Percentiles rank a stretch among this genome's conserved stretches.
These are phyloP conservation scores for Globisporangium heterothallicum DNA, from an alignment of 352 stramenopile genomes.

Conservation along the genomic window DNA sequence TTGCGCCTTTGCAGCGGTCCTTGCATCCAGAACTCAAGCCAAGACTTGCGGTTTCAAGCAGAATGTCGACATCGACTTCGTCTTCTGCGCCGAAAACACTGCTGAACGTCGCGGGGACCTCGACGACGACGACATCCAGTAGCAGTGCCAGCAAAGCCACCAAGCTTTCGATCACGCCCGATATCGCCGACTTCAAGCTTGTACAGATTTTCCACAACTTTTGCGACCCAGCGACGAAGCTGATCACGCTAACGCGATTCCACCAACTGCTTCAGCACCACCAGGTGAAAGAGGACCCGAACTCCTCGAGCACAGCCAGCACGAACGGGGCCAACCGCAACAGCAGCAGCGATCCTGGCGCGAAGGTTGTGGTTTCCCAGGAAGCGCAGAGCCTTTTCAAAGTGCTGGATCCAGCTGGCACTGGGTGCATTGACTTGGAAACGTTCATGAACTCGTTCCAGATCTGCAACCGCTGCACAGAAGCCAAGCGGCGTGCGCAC, in stretches of 20 bases:
- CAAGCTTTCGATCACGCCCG: conserved; percentile 63
- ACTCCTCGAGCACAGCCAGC: background rate
- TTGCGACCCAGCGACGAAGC: conserved; percentile 54
- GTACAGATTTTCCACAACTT: conserved; percentile 83
- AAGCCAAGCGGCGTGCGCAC: conserved; percentile 63
- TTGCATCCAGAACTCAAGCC: conserved; percentile 38
- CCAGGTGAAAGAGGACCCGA: conserved; percentile 55
- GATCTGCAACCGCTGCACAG: conserved; percentile 83
- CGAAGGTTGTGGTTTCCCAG: conserved; percentile 15
- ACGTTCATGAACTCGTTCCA: conserved; percentile 84
- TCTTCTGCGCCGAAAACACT: conserved; percentile 4
- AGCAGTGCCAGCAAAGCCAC: conserved; percentile 24
- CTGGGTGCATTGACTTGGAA: conserved; percentile 51
- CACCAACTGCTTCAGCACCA: conserved; percentile 62
- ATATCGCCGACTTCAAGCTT: conserved; percentile 83
- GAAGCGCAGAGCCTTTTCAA: conserved; percentile 58
- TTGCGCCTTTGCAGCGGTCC: conserved; percentile 35
- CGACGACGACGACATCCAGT: background rate
- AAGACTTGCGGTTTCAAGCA: conserved; percentile 19
- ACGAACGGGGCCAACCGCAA: background rate
- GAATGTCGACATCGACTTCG: conserved; percentile 13
- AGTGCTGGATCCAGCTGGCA: conserved; percentile 37
- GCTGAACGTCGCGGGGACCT: background rate
- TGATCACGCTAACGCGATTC: conserved; percentile 44
- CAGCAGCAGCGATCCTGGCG: conserved; percentile 1